Conservation (phyloP, 257 asterid species). For the Solanum neorickii region DNA sequence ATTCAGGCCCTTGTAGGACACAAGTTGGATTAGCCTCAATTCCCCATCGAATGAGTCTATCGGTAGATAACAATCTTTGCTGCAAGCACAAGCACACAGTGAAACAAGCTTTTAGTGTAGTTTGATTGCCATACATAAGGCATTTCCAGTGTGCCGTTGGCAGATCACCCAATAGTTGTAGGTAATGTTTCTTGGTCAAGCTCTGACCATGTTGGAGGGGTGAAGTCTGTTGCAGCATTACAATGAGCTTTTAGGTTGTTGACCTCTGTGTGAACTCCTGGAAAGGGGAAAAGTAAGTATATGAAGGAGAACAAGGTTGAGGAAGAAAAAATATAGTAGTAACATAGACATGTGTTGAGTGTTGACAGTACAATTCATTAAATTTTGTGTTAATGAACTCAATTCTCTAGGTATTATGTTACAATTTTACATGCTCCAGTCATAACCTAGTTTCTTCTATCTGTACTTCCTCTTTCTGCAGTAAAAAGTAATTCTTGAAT, state of each 20-base stretch:
- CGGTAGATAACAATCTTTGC: background rate
- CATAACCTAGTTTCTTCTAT: background rate
- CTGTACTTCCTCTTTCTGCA: conserved; percentile 2
- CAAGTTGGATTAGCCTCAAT: background rate
- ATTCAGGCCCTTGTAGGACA: background rate
- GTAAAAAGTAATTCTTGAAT: conserved; percentile 11
- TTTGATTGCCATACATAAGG: background rate
- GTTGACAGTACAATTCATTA: background rate
- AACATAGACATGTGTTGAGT: background rate
- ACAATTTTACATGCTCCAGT: background rate
- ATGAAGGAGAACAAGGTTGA: background rate
- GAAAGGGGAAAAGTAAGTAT: background rate
- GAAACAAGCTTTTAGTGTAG: background rate
- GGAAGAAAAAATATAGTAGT: background rate
- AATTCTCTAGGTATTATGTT: background rate
- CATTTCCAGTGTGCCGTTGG: background rate
- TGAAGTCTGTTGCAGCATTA: background rate
- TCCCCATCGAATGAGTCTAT: background rate
- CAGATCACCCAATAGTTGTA: background rate
- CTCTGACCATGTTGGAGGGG: background rate
- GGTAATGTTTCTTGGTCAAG: background rate
- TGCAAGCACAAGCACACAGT: background rate
- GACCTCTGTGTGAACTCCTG: background rate
- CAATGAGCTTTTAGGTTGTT: background rate
- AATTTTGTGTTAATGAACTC: background rate